Evolutionary conservation across 345 rosid species (phyloP).

Genomic region (Populus euphratica): DNA sequence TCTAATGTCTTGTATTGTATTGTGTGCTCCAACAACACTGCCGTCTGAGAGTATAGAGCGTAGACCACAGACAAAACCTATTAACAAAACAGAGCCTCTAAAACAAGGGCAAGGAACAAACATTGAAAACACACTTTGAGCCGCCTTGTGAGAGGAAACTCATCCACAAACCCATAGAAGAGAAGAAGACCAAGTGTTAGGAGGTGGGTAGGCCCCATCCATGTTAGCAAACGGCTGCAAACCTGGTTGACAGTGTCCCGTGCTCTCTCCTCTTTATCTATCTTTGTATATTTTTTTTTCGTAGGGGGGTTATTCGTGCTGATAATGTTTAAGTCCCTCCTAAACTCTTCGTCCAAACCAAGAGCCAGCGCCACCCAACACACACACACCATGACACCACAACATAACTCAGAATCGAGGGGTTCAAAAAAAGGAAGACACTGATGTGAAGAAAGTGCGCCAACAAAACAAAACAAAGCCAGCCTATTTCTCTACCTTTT

Average conservation of each 20-base stretch:
- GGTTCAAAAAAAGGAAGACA: constrained; percentile 4
- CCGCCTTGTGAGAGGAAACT: constrained; percentile 19
- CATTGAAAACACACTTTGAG: constrained; percentile 1
- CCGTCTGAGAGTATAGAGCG: not conserved
- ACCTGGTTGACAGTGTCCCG: constrained; percentile 7
- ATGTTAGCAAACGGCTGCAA: not conserved
- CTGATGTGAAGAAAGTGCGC: not conserved
- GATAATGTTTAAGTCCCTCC: constrained; percentile 25
- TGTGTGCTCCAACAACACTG: no score
- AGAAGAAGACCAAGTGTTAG: constrained; percentile 13
- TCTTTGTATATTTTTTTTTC: not conserved
- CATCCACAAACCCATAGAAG: not conserved
- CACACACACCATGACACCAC: constrained; percentile 3
- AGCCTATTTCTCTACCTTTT: constrained; percentile 7
- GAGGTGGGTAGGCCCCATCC: constrained; percentile 24
- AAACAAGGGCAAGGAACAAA: not conserved
- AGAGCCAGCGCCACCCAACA: constrained; percentile 40
- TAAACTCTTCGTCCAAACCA: constrained; percentile 45
- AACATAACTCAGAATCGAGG: constrained; percentile 17
- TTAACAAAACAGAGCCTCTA: not conserved
- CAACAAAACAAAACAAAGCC: not conserved
- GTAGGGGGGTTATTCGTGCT: not conserved
- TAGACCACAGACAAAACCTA: not conserved
- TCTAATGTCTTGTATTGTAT: not conserved
- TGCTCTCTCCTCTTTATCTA: not conserved